Evolutionary conservation across 1,139 yeast species (phyloP).

Genomic region (Suhomyces taliae): DNA sequence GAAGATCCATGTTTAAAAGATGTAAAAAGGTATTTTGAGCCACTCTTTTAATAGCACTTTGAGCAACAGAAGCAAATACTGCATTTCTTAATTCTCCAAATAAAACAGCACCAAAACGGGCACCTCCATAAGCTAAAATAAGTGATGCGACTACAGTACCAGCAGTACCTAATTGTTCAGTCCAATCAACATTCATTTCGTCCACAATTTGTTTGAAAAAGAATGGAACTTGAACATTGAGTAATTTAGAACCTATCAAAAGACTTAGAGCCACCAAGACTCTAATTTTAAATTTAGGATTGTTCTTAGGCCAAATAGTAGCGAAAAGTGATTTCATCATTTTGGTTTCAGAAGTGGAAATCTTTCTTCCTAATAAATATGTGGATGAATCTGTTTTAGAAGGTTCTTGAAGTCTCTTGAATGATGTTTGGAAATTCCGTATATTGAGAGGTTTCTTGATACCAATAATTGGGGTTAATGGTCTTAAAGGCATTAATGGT

Average conservation of each 20-base stretch:
- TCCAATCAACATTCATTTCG: constrained; percentile 91
- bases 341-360: constrained; percentile 52
- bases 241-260: constrained; percentile 73
- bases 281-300: constrained; percentile 66
- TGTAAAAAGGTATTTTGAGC: constrained; percentile 87
- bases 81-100: constrained; percentile 96
- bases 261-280: constrained; percentile 74
- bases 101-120: constrained; percentile 89
- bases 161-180: constrained; percentile 57
- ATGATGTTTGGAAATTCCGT: not conserved
- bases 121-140: constrained; percentile 87
- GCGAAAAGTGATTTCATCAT: constrained; percentile 63
- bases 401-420: not conserved
- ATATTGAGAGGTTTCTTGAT: not conserved
- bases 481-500: no score
- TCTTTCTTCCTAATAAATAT: constrained; percentile 21
- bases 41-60: constrained; percentile 87
- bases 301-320: constrained; percentile 89
- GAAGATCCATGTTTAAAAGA: constrained; percentile 77
- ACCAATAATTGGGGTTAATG: not conserved
- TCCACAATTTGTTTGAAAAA: constrained; percentile 88
- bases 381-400: constrained; percentile 7
- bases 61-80: constrained; percentile 93
- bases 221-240: constrained; percentile 95
- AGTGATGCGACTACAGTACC: constrained; percentile 69